Percentiles rank a stretch among this genome's conserved stretches.
Conservation (phyloP, 129 eudicot genomes). For the Artemisia argyi region DNA sequence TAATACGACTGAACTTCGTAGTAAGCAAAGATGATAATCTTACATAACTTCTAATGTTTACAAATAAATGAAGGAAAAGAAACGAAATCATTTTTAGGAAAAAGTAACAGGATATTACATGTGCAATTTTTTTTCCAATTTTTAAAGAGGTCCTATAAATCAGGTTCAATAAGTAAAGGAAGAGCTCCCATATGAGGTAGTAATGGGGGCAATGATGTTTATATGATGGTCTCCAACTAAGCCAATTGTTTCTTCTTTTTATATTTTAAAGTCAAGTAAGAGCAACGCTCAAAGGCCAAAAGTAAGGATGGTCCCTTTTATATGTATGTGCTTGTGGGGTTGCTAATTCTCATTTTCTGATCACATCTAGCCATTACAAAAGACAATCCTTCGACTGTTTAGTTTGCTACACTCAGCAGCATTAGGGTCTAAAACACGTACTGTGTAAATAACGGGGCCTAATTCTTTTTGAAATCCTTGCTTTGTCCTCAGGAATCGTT, state of each 20-base stretch:
- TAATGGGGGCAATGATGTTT: constrained; percentile 34
- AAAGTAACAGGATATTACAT: neutral
- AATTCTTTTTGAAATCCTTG: neutral
- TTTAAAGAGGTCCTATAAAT: constrained; percentile 1
- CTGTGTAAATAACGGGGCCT: neutral
- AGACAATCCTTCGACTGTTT: constrained; percentile 1
- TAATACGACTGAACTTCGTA: no score
- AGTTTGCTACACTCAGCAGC: no score
- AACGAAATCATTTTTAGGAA: neutral
- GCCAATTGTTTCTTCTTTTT: constrained; percentile 6
- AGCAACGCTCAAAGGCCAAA: constrained; percentile 8
- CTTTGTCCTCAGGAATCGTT: no score
- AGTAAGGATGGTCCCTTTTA: neutral
- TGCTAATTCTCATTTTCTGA: neutral
- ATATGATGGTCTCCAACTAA: constrained; percentile 34
- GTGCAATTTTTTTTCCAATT: neutral
- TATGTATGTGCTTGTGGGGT: neutral
- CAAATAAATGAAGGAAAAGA: neutral
- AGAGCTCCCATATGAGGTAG: constrained; percentile 20
- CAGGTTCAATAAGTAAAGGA: constrained; percentile 5
- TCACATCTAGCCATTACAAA: neutral
- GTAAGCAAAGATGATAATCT: no score
- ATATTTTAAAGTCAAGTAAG: neutral
- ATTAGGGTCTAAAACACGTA: neutral
- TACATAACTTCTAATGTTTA: no score